Base-by-base conservation (phyloP, 164 flowering plant species). In the Vitis rotundifolia region DNA sequence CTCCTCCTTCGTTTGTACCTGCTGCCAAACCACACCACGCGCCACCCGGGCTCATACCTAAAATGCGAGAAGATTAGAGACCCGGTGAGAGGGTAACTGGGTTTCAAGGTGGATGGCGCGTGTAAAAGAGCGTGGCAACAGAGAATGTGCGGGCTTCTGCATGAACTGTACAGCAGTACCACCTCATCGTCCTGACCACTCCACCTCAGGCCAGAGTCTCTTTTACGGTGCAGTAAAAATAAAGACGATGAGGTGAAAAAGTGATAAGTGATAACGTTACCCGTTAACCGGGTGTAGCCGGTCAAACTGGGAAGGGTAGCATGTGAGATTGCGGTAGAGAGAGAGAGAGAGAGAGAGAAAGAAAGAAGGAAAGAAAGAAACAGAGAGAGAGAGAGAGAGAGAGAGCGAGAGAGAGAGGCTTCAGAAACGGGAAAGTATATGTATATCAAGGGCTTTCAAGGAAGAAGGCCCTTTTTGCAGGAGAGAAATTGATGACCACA, bases 401-500 rank as follows among this genome's bases (percentile, higher is more conserved):
- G 55, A 14, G 31, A 49, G 12, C n/a, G 48, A 5, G 51, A 5
- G 71, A 26, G 26, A 8, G 69, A 58, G 56, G 28, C 44, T 70
- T 19, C 14, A 16, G 59, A 66, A 68, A 56, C 63, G 77, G 66
- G 73, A 73, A 77, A 65, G 73, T 68, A 75, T 75, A 69, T 65
- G 64, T 68, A 75, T 75, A 69, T 65, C 60, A 69, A 68, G 59
- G 64, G 16, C 47, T 65, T 18, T 50, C 47, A 58, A 62, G 66
- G 53, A 50, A 28, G 71, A 59, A 55, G 11, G 56, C 11, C 29
- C 44, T 31, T 31, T 69, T 70, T 72, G 71, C 76, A 70, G 75
- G 61, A 29, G 75, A 44, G 68, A 66, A 67, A 76, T 73, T 73
- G 60, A 76, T 71, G 71, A 4, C 85, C 77, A 75, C 77, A 69